Conservation (phyloP, 176 grass and related monocot species). For the Bromus sterilis region DNA sequence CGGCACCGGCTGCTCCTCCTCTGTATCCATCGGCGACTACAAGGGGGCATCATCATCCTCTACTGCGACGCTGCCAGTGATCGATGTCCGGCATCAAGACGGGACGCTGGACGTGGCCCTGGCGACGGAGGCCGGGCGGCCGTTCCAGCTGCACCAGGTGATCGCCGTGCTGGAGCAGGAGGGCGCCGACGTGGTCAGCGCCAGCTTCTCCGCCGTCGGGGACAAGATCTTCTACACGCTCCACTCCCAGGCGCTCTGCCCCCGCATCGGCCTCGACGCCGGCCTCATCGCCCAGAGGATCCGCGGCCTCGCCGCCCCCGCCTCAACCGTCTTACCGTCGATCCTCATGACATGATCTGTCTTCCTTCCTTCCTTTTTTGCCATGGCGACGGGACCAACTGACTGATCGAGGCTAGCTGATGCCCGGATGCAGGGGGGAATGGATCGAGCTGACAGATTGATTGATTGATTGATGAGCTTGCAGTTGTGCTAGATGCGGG, state of each 20-base stretch:
- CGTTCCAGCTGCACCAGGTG: conserved; percentile 67
- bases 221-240: conserved; percentile 85
- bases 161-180: conserved; percentile 75
- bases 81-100: conserved; percentile 58
- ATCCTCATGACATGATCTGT: no score
- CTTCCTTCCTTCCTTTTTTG: background rate
- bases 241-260: conserved; percentile 65
- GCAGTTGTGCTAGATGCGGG: background rate
- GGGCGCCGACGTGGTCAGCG: conserved; percentile 72
- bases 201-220: conserved; percentile 57
- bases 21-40: background rate
- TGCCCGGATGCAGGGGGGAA: background rate
- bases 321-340: background rate
- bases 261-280: conserved; percentile 50
- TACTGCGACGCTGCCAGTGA: conserved; percentile 18
- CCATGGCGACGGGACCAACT: background rate
- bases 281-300: conserved; percentile 45
- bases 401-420: background rate
- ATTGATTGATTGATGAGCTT: background rate
- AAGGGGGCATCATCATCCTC: no score
- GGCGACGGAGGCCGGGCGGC: conserved; percentile 23
- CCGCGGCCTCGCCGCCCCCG: background rate
- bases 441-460: background rate
- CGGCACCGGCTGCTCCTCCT: no score
- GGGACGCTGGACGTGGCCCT: conserved; percentile 70